Base-by-base conservation (phyloP, 495 filamentous ascomycete genomes). In the Aspergillus haitiensis region DNA sequence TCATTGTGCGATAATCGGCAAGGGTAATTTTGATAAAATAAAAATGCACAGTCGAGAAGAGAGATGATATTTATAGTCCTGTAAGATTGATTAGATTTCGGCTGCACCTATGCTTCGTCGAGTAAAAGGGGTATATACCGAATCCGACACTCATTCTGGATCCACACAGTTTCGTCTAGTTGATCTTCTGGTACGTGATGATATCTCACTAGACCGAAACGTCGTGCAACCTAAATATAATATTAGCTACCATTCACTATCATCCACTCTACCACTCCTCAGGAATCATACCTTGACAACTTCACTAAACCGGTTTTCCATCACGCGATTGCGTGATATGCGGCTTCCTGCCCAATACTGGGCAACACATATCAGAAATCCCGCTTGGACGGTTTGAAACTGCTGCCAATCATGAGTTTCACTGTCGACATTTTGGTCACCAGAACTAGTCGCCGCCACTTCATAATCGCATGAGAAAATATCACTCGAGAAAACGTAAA, bases 311-410 rank as follows among this genome's bases (percentile, higher is more conserved):
- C 76, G 71, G 27, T 64, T 74, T 48, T 81, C 78, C 73, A 78
- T 76, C 0, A 72, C 75, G 3, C 79, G 72, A 52, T 75, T 76
- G 37, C 72, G 71, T 16, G 76, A 71, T 0, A 65, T 58, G 2
- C 62, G 71, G 52, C 66, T 72, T 10, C 79, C 79, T 9, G 78
- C 70, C 78, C 78, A 82, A 53, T 79, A 81, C 53, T 82, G 79
- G 12, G 67, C 67, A 8, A 76, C 58, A 0, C 72, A 58, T 51
- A 79, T 75, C 21, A 82, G 55, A 44, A 78, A 73, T 0, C 74
- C 78, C 1, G 76, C 79, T 45, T 77, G 77, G 34, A 80, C 68
- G 37, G 74, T 73, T 54, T 77, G 73, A 53, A 82, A 78, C 7
- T 71, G 69, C 10, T 58, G 37, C 77, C 75, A 78, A 44, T 75